A percentile compares a stretch with the other conserved stretches of the same genome.
These are phyloP conservation scores for Lipomyces mesembrius DNA, from an alignment of 805 yeast species.

Conservation along the genomic window DNA sequence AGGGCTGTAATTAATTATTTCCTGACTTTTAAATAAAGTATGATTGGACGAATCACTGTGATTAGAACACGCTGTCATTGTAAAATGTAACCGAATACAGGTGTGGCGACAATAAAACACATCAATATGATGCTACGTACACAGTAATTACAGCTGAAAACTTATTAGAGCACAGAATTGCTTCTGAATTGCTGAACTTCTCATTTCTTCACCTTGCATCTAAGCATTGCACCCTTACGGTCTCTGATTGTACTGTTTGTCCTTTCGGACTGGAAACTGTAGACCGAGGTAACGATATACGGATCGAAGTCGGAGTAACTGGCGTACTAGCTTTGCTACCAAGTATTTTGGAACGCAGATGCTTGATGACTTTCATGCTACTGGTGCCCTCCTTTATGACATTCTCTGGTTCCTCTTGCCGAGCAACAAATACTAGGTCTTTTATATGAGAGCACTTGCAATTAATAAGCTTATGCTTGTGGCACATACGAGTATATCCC, in stretches of 20 bases:
- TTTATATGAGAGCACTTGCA: not conserved
- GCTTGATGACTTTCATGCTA: not conserved
- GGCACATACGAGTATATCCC: not conserved
- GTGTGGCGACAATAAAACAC: not conserved
- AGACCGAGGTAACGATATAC: not conserved
- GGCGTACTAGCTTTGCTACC: not conserved
- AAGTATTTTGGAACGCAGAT: not conserved
- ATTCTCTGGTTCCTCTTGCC: not conserved
- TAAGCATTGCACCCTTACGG: not conserved
- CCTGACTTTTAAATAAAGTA: not conserved
- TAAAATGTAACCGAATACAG: not conserved
- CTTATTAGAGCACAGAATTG: not conserved
- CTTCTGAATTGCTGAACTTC: not conserved
- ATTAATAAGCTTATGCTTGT: not conserved
- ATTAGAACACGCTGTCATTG: not conserved
- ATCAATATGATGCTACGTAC: not conserved
- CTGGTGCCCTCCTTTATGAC: not conserved
- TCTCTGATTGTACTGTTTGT: not conserved
- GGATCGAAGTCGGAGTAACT: constrained; percentile 1
- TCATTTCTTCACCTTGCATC: not conserved
- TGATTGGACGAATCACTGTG: not conserved
- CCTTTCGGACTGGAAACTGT: not conserved
- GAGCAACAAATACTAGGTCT: not conserved
- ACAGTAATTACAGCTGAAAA: not conserved
- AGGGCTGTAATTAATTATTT: not conserved